phyloP scores from a whole-genome alignment of 371 early-diverging fungal species.

The Entomophthora muscae region DNA sequence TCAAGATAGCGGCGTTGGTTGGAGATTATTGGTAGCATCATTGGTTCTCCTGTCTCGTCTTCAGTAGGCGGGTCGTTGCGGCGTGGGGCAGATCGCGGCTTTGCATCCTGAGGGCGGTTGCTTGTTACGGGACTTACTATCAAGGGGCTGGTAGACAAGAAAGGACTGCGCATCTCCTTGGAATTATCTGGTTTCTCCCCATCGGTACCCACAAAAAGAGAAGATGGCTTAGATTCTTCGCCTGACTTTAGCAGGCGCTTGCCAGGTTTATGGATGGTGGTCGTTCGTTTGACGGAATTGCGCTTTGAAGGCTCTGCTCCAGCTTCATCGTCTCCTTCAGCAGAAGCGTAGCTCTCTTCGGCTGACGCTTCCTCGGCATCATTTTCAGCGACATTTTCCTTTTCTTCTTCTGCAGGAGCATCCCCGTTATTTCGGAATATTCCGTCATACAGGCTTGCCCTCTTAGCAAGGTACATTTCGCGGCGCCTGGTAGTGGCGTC shows the following conservation, averaged over 20 bases:
- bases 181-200: background rate
- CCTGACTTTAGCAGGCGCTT: background rate
- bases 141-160: background rate
- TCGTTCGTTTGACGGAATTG: background rate
- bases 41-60: background rate
- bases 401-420: background rate
- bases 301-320: background rate
- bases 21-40: background rate
- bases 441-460: constrained; percentile 2
- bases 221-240: background rate
- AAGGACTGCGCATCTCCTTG: background rate
- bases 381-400: background rate
- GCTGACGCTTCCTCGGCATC: background rate
- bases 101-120: background rate
- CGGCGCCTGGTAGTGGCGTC: background rate
- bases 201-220: background rate
- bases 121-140: background rate
- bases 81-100: background rate
- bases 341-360: background rate
- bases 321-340: background rate
- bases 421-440: background rate
- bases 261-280: background rate
- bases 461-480: background rate
- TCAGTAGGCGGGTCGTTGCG: background rate
- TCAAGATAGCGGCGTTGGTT: background rate